Conservation (phyloP, 2,329 filamentous ascomycete genomes). For the Orbilia brochopaga region DNA sequence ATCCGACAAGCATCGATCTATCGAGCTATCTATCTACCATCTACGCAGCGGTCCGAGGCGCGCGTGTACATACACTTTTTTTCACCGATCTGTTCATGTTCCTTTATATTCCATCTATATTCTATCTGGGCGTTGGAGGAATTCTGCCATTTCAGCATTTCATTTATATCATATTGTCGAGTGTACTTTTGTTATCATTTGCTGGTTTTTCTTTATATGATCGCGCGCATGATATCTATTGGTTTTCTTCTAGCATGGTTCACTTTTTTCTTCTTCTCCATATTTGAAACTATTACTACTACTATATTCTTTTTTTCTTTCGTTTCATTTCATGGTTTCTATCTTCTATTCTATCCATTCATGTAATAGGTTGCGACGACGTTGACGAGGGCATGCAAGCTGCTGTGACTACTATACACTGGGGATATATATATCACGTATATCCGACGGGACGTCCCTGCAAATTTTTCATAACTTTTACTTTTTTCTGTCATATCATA, state of each 20-base stretch:
- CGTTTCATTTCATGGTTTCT: conserved; percentile 18
- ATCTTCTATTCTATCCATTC: conserved; percentile 13
- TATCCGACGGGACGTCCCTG: not conserved
- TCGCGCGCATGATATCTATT: conserved; percentile 8
- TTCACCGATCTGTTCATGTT: conserved; percentile 11
- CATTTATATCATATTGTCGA: not conserved
- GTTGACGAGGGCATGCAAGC: conserved; percentile 18
- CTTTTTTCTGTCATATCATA: not conserved
- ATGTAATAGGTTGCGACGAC: conserved; percentile 47
- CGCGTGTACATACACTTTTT: conserved; percentile 47
- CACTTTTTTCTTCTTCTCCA: conserved; percentile 8
- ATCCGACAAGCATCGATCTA: not conserved
- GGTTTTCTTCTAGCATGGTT: not conserved
- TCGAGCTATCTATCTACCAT: conserved; percentile 1
- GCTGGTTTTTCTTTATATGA: not conserved
- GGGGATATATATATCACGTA: not conserved
- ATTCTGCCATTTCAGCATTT: conserved; percentile 20
- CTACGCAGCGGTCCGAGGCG: conserved; percentile 47
- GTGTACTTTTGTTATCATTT: not conserved
- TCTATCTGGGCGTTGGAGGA: conserved; percentile 50
- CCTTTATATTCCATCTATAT: too few relatives aligned
- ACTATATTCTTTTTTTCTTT: not conserved
- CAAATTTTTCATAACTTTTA: not conserved
- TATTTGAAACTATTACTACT: conserved; percentile 11
- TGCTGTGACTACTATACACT: conserved; percentile 3